These are phyloP conservation scores for Papiliotrema nemorosa DNA, from an alignment of 1,284 basidiomycete species.

Conservation along the genomic window DNA sequence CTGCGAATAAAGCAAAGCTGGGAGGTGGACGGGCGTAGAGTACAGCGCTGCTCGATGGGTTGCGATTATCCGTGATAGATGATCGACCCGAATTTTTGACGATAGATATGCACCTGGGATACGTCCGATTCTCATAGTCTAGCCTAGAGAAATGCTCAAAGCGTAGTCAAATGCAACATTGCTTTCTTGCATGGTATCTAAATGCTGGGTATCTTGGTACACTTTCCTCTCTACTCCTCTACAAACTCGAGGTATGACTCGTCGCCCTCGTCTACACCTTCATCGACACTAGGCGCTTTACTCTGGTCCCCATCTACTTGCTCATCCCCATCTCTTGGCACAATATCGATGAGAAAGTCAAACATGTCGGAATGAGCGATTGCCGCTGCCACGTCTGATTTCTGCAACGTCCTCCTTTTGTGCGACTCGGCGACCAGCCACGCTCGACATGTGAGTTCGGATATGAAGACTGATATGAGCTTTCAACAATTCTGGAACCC, in stretches of 20 bases:
- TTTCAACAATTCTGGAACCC: slow-evolving; percentile 34
- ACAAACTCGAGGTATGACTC: slow-evolving; percentile 6
- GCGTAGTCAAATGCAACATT: no score
- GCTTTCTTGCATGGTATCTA: no score
- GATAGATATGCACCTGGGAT: no score
- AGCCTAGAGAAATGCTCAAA: no score
- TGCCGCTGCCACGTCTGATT: slow-evolving; percentile 85
- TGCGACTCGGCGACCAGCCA: slow-evolving; percentile 91
- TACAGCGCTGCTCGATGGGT: no score
- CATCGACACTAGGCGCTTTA: slow-evolving; percentile 4
- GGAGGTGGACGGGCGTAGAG: no score
- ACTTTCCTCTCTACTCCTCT: no score
- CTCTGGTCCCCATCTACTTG: not conserved
- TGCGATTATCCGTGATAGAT: no score
- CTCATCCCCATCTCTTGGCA: slow-evolving; percentile 57
- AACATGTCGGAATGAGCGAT: slow-evolving; percentile 86
- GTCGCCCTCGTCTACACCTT: slow-evolving; percentile 5
- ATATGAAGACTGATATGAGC: slow-evolving; percentile 71
- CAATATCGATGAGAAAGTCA: slow-evolving; percentile 88
- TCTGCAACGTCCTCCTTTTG: slow-evolving; percentile 83
- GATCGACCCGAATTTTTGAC: no score
- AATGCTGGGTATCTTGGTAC: no score
- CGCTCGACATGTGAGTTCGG: slow-evolving; percentile 87
- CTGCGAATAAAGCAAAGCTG: slow-evolving; percentile 24
- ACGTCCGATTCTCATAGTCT: no score